Evolutionary conservation across 345 rosid genomes (phyloP).

Genomic region (Hibiscus trionum): DNA sequence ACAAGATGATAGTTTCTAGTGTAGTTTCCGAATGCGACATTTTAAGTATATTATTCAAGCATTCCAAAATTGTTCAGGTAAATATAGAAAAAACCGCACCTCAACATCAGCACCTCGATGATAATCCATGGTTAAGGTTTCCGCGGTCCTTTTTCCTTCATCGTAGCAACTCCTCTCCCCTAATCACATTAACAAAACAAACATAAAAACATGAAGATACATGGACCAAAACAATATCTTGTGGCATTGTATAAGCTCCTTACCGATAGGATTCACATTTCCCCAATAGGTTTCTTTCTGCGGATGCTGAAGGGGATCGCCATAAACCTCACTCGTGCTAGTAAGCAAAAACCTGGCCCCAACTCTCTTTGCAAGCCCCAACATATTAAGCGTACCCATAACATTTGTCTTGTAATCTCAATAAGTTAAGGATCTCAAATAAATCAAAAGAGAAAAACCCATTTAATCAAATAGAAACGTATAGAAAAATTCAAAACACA

Average conservation of each 20-base stretch:
- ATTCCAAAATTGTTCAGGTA: not conserved
- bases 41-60: not conserved
- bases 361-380: constrained; percentile 98
- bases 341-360: constrained; percentile 94
- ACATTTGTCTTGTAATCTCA: constrained; percentile 83
- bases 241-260: not conserved
- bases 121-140: constrained; percentile 93
- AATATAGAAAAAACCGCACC: constrained; percentile 35
- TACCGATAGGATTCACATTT: constrained; percentile 93
- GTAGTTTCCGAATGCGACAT: not conserved
- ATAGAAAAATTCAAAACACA: not conserved
- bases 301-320: constrained; percentile 98
- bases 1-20: too few relatives aligned
- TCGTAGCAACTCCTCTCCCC: constrained; percentile 97
- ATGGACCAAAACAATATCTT: not conserved
- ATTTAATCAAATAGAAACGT: not conserved
- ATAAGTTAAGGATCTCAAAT: constrained; percentile 46
- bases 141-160: constrained; percentile 97
- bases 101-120: constrained; percentile 92
- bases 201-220: constrained; percentile 7
- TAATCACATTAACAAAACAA: constrained; percentile 19
- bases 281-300: constrained; percentile 99
- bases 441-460: not conserved
- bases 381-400: constrained; percentile 96
- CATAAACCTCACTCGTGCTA: constrained; percentile 97